Base-by-base conservation (phyloP, 2,329 filamentous ascomycete genomes). In the Fusarium proliferatum region DNA sequence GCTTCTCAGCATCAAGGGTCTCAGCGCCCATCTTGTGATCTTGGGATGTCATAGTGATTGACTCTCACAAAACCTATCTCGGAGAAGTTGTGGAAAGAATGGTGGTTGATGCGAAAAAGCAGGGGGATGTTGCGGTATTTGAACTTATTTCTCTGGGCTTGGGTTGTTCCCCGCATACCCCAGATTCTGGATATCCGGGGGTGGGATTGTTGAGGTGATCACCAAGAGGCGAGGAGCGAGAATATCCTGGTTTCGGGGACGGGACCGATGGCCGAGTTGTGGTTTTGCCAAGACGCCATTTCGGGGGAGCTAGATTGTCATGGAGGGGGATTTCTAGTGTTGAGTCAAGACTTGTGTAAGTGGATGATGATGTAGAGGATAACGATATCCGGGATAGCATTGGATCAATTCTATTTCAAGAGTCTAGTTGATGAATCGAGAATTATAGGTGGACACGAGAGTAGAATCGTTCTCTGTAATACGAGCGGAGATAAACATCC, bases 1-100 rank as follows among this genome's bases (percentile, higher is more conserved):
- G 73, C 68, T 72, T 76, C 64, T 76, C 73, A 38, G 61, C 53
- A 28, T 76, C 73, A 36, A 64, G 33, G 41, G 64, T 38, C 34
- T 71, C 67, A 6, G 53, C 23, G 28, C 42, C 46, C 8, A 49
- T 52, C 23, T 76, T 72, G 28, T 63, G 61, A 23, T 69, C 57
- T 41, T 48, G 52, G 15, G 36, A 28, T 30, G 59, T 41, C 73
- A 76, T 76, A 28, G 15, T 72, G 28, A 42, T 28, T 28, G 33
- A 59, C 23, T 53, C 19, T 30, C 33, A 39, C n/a, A 26, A 1
- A 33, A 15, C 9, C 21, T 43, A 26, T 30, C n/a, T 19, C 17
- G 13, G 13, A 39, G n/a, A 15, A 51, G n/a, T 42, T 23, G 7
- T 19, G 28, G 52, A 52, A 28, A 56, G 30, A n/a, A 26, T 26